Evolutionary conservation across 169 alveolate species (phyloP), one percentile per base, ranked within the genome.

Genomic region (Eimeria praecox): DNA sequence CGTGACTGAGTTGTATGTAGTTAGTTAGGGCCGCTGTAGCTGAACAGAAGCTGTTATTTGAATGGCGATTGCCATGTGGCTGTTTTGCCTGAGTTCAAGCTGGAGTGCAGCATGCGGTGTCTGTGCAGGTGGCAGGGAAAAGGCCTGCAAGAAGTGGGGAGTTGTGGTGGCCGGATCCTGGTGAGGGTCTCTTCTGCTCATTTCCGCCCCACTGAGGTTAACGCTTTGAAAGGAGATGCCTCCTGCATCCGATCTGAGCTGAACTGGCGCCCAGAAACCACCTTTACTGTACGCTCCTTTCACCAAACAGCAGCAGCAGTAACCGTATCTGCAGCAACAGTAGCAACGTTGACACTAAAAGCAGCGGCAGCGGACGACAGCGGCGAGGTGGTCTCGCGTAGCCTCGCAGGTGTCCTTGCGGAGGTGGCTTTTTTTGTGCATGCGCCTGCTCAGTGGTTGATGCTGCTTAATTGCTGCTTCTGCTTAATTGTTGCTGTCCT

Each of bases 181-280:
- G 92, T 94, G 89, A 27, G 75, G 30, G 94, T 94, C 24, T 44
- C 87, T 9, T 40, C 96, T 35, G 73, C 83, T 66, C 97, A 97
- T 80, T 97, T 92, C 95, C 96, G 98, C 71, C 97, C 97, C 14
- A 83, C 97, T 20, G 98, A 97, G 71, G 98, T 97, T 22, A 91
- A 92, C 40, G 83, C 90, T 1, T 95, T 97, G 62, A 88, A 87
- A n/a, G 98, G 98, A 10, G 97, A 97, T 71, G 96, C 97, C 42
- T 91, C 97, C 27, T 96, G 97, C 85, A 98, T 98, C 9, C 77
- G 80, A 2, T n/a, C 33, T 44, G 83, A 77, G 52, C 80, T 97
- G 38, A 95, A 96, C 86, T 97, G 98, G 98, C 46, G 83, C 62
- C 97, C 97, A 27, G 71, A 73, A 0, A 89, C 73, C 16, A 46